Conservation (phyloP, 2,329 filamentous ascomycete species). For the Colletotrichum melonis region DNA sequence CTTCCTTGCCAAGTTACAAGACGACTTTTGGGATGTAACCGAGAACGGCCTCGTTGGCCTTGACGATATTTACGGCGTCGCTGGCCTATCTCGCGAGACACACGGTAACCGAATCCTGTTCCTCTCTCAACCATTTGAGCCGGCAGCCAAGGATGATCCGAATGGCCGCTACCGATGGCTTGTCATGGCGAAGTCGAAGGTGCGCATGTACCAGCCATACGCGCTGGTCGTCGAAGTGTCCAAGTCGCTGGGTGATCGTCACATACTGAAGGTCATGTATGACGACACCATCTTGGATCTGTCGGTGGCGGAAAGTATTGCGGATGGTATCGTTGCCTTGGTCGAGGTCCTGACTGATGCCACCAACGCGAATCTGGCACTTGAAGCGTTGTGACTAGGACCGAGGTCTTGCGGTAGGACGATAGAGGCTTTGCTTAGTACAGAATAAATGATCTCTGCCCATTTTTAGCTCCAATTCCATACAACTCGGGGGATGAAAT, state of each 20-base stretch:
- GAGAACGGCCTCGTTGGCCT: conserved; percentile 2
- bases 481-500: not conserved
- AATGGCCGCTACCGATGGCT: conserved; percentile 3
- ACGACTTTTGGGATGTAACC: conserved; percentile 15
- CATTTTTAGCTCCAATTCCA: not conserved
- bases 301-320: not conserved
- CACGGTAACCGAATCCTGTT: not conserved
- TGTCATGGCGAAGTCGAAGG: conserved; percentile 8
- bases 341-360: not conserved
- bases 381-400: not conserved
- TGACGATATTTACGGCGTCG: not conserved
- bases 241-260: conserved; percentile 1
- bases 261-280: conserved; percentile 6
- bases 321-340: not conserved
- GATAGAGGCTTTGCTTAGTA: not conserved
- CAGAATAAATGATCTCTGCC: not conserved
- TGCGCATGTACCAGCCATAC: conserved; percentile 9
- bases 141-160: not conserved
- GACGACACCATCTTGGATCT: not conserved
- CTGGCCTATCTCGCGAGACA: not conserved
- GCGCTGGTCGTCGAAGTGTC: conserved; percentile 13
- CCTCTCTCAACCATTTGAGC: conserved; percentile 7
- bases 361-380: not conserved
- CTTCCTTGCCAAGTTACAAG: not conserved
- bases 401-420: not conserved